phyloP scores from a whole-genome alignment of 768 basidiomycete species.

The Russula dissimulans region DNA sequence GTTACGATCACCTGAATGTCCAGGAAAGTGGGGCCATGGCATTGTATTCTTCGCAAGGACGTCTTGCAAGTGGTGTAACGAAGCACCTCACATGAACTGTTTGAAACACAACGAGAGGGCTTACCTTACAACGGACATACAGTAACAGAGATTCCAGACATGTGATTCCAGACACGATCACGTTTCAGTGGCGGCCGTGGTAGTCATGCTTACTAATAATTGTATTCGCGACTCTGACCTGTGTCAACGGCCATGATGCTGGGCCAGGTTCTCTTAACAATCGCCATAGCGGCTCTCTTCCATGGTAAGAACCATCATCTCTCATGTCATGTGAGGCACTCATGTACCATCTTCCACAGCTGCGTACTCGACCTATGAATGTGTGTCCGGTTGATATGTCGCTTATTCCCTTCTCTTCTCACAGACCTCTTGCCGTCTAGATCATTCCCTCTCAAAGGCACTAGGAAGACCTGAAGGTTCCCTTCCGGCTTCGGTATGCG shows the following conservation, averaged over 20 bases:
- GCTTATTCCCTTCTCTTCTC: not conserved
- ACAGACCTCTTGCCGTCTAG: conserved; percentile 29
- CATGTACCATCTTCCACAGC: conserved; percentile 32
- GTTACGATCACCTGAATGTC: too few species aligned
- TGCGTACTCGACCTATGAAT: conserved; percentile 74
- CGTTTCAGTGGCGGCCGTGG: too few species aligned
- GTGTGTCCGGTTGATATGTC: conserved; percentile 31
- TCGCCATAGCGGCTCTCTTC: conserved; percentile 12
- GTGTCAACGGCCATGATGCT: conserved; percentile 1
- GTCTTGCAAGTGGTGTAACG: too few species aligned
- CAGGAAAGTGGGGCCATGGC: too few species aligned
- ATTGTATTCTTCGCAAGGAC: too few species aligned
- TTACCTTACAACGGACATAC: too few species aligned
- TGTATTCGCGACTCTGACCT: too few species aligned
- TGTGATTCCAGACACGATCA: too few species aligned
- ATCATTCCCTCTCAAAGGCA: conserved; percentile 68
- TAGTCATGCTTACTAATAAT: too few species aligned
- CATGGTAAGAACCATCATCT: conserved; percentile 6
- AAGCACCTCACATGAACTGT: too few species aligned
- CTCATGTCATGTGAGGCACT: not conserved
- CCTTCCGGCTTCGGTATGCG: conserved; percentile 51
- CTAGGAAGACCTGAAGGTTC: conserved; percentile 60
- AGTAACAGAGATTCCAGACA: too few species aligned
- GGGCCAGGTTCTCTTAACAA: conserved; percentile 4
- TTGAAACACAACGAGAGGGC: too few species aligned